Conservation (phyloP, 176 grass and related monocot species). For the Urochloa ruziziensis region DNA sequence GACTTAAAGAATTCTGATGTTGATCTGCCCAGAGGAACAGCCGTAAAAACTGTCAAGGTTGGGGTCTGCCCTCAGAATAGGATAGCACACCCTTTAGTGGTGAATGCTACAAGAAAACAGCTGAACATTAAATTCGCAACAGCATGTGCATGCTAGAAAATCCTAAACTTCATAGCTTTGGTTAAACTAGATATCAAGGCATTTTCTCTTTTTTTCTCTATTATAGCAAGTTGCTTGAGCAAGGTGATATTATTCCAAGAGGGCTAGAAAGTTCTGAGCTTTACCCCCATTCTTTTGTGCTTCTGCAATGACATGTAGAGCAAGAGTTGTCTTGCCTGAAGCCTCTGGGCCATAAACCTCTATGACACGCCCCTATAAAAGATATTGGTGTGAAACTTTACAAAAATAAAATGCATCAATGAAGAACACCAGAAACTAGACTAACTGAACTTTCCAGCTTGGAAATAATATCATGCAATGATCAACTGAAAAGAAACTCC, state of each 20-base stretch:
- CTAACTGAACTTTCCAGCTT: not conserved
- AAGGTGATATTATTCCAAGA: not conserved
- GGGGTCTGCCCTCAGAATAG: not conserved
- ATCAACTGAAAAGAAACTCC: not conserved
- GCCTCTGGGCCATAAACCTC: conserved; percentile 95
- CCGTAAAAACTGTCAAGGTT: not conserved
- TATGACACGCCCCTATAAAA: conserved; percentile 77
- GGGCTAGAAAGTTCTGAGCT: not conserved
- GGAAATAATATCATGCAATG: not conserved
- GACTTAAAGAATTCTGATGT: not conserved
- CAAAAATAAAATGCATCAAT: conserved; percentile 4
- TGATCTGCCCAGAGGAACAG: not conserved
- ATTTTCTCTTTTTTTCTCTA: not conserved
- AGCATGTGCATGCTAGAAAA: not conserved
- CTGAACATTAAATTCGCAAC: not conserved
- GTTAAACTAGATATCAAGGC: not conserved
- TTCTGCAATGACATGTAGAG: conserved; percentile 92
- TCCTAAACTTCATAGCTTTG: not conserved
- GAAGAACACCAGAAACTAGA: not conserved
- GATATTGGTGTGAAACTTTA: conserved; percentile 7
- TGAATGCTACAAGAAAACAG: not conserved
- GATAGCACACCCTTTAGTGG: not conserved
- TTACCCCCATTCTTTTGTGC: conserved; percentile 92
- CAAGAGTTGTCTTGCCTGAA: conserved; percentile 96
- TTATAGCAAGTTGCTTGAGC: not conserved